Evolutionary conservation across 1,139 yeast genomes (phyloP).

Genomic region (Suhomyces bokatorum): DNA sequence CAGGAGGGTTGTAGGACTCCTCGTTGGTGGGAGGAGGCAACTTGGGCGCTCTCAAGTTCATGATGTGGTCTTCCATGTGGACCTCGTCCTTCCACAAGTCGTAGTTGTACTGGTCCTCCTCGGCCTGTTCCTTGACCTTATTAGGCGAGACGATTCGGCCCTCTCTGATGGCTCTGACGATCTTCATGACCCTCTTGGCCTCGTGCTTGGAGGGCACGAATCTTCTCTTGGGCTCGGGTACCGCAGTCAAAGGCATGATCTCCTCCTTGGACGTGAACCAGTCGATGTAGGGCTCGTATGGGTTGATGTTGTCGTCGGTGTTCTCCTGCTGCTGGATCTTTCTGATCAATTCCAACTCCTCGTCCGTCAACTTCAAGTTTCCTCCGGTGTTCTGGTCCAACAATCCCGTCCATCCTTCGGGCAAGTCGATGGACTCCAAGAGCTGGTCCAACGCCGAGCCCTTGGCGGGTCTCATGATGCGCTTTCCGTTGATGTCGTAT

Average conservation of each 20-base stretch:
- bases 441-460: constrained; percentile 91
- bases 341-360: constrained; percentile 84
- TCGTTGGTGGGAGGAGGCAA: constrained; percentile 95
- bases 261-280: constrained; percentile 90
- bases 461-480: constrained; percentile 98
- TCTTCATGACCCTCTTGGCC: constrained; percentile 94
- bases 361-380: constrained; percentile 80
- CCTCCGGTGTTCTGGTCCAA: constrained; percentile 88
- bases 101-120: constrained; percentile 53
- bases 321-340: constrained; percentile 84
- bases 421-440: constrained; percentile 86
- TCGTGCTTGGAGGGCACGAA: constrained; percentile 96
- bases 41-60: constrained; percentile 95
- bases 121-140: constrained; percentile 53
- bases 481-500: constrained; percentile 93
- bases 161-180: constrained; percentile 93
- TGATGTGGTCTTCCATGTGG: constrained; percentile 65
- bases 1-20: constrained; percentile 97
- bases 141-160: constrained; percentile 85
- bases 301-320: constrained; percentile 78
- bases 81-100: constrained; percentile 83
- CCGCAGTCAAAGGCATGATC: constrained; percentile 89
- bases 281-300: constrained; percentile 91
- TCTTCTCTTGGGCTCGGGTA: constrained; percentile 96
- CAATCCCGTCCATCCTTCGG: constrained; percentile 98